Evolutionary conservation across 257 asterid species (phyloP), one percentile per base, ranked within the genome.

Genomic region (Rubia yunnanensis): DNA sequence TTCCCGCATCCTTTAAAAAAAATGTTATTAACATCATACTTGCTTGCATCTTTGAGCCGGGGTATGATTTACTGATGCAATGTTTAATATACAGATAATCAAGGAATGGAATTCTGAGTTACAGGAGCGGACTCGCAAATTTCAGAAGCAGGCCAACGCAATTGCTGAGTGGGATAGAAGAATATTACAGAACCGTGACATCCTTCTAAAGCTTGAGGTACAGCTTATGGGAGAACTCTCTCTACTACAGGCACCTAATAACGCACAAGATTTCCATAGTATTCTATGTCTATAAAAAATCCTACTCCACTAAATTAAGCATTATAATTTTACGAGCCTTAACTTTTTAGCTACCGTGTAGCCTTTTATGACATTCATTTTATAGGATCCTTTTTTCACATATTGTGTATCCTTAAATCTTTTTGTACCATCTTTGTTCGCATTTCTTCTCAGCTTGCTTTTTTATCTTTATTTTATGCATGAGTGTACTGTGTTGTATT

Each of bases 101-200:
- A 94, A 94, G 84, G 97, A 88, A 67, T 94, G 97, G 99, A 88
- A 90, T 72, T 64, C 88, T 58, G 99, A 94, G 81, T 88, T 94
- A 41, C 97, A 88, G 75, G 96, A 94, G 79, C 97, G 95, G 50
- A 76, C 95, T 70, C 85, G 85, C 15, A 90, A 85, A 71, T 94
- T 94, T 75, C 87, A 85, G 69, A 94, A 88, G 74, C 95, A 94
- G 73, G 97, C 97, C 76, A 88, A 81, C 82, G 96, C 95, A 60
- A 84, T 94, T 59, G 99, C 97, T 65, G 97, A 86, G 71, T 94
- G 99, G 99, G 99, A 94, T 76, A 85, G 83, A 49, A 85, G 90
- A 79, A 86, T 94, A 78, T 78, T 94, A 68, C 96, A 88, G 73
- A 94, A 94, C 75, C 99, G 99, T 50, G 95, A 90, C 72, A 82